Evolutionary conservation across 1,284 basidiomycete genomes (phyloP).

Genomic region (Hortiboletus rubellus): DNA sequence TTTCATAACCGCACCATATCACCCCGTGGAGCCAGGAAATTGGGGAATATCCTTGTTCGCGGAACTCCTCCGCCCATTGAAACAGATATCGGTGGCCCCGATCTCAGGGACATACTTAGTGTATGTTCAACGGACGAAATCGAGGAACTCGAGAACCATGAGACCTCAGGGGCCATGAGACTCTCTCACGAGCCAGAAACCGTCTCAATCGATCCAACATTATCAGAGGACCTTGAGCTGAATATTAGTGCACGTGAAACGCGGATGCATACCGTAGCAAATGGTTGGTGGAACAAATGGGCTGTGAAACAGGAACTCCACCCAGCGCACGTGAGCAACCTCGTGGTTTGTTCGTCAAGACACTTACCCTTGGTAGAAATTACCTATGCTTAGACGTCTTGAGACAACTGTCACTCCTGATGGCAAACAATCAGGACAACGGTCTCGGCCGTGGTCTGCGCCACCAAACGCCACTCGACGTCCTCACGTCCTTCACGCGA

Average conservation of each 20-base stretch:
- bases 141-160: constrained; percentile 39
- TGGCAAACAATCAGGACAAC: constrained; percentile 35
- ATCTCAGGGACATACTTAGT: constrained; percentile 48
- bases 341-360: constrained; percentile 12
- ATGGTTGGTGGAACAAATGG: constrained; percentile 64
- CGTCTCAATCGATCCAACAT: background rate
- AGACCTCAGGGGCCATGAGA: background rate
- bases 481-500: constrained; percentile 17
- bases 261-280: constrained; percentile 48
- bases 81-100: constrained; percentile 37
- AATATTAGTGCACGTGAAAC: constrained; percentile 29
- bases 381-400: constrained; percentile 39
- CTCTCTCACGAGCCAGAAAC: background rate
- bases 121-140: constrained; percentile 52
- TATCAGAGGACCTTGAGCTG: constrained; percentile 24
- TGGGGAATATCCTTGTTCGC: constrained; percentile 39
- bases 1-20: constrained; percentile 13
- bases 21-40: constrained; percentile 1
- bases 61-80: constrained; percentile 33
- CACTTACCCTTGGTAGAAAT: constrained; percentile 31
- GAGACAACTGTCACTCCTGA: constrained; percentile 52
- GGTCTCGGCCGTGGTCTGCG: constrained; percentile 25
- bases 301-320: constrained; percentile 31
- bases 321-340: constrained; percentile 23
- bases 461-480: constrained; percentile 19